These are phyloP conservation scores for Parachlorella kessleri DNA, from an alignment of 139 green algal species.

Conservation along the genomic window DNA sequence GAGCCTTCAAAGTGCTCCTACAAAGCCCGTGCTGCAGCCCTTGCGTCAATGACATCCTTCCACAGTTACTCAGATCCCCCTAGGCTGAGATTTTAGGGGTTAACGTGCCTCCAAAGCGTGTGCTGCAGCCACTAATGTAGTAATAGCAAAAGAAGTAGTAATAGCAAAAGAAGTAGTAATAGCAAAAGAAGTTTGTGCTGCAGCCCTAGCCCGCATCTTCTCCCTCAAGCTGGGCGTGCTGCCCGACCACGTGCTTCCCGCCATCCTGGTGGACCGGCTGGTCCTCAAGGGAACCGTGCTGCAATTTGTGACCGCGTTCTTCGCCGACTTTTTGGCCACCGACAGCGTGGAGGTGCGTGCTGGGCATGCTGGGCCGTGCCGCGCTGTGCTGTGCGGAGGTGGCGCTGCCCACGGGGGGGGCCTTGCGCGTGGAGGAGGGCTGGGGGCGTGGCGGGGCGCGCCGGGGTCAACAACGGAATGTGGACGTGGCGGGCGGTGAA, in stretches of 20 bases:
- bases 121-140: too few relatives aligned
- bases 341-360: slow-evolving; percentile 48
- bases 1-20: too few relatives aligned
- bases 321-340: slow-evolving; percentile 76
- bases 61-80: too few relatives aligned
- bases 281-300: slow-evolving; percentile 86
- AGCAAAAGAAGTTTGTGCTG: too few relatives aligned
- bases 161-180: too few relatives aligned
- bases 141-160: too few relatives aligned
- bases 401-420: neutral
- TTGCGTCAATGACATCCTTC: too few relatives aligned
- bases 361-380: neutral
- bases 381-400: neutral
- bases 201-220: slow-evolving; percentile 76
- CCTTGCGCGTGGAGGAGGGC: neutral
- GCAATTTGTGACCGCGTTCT: slow-evolving; percentile 90
- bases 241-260: slow-evolving; percentile 78
- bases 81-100: too few relatives aligned
- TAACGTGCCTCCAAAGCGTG: too few relatives aligned
- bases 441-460: too few relatives aligned
- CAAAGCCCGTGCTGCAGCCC: too few relatives aligned
- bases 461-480: neutral
- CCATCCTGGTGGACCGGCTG: slow-evolving; percentile 87
- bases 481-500: neutral
- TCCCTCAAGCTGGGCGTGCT: slow-evolving; percentile 75